These are phyloP conservation scores for Paecilomyces niveus DNA, from an alignment of 2,329 filamentous ascomycete species.

Conservation along the genomic window DNA sequence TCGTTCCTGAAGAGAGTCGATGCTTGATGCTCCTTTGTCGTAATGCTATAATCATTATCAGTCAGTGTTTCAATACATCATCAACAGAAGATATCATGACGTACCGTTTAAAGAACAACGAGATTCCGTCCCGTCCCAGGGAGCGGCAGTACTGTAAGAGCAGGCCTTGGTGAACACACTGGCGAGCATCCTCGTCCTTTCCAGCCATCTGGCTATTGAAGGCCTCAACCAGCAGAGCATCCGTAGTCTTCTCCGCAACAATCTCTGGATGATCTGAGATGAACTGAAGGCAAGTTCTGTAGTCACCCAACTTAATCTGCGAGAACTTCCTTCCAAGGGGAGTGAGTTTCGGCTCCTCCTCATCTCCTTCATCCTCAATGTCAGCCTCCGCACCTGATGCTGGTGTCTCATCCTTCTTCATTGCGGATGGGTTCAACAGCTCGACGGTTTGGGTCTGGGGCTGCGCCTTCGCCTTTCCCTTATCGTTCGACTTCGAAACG, in stretches of 20 bases:
- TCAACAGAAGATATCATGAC: conserved; percentile 6
- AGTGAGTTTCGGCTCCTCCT: conserved; percentile 68
- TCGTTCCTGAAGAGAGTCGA: conserved; percentile 88
- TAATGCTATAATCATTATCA: conserved; percentile 49
- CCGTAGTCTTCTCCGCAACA: conserved; percentile 76
- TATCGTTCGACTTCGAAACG: conserved; percentile 55
- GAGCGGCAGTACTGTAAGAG: conserved; percentile 92
- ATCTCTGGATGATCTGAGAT: conserved; percentile 72
- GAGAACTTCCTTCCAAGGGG: conserved; percentile 74
- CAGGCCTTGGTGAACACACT: conserved; percentile 88
- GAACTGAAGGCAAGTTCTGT: conserved; percentile 65
- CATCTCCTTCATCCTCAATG: conserved; percentile 49
- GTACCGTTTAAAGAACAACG: conserved; percentile 85
- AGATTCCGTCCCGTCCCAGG: conserved; percentile 78
- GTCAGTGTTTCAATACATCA: background rate
- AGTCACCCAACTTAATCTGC: conserved; percentile 68
- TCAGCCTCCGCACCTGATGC: conserved; percentile 55
- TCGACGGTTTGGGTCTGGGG: conserved; percentile 49
- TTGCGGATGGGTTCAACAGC: conserved; percentile 62
- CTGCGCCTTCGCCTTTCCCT: conserved; percentile 37
- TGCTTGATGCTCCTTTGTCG: conserved; percentile 80
- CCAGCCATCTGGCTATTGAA: conserved; percentile 80
- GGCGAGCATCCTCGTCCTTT: conserved; percentile 67
- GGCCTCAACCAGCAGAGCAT: conserved; percentile 82
- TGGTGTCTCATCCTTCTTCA: conserved; percentile 28